Conservation (phyloP, 2,329 filamentous ascomycete species). For the Reticulascus tulasneorum region DNA sequence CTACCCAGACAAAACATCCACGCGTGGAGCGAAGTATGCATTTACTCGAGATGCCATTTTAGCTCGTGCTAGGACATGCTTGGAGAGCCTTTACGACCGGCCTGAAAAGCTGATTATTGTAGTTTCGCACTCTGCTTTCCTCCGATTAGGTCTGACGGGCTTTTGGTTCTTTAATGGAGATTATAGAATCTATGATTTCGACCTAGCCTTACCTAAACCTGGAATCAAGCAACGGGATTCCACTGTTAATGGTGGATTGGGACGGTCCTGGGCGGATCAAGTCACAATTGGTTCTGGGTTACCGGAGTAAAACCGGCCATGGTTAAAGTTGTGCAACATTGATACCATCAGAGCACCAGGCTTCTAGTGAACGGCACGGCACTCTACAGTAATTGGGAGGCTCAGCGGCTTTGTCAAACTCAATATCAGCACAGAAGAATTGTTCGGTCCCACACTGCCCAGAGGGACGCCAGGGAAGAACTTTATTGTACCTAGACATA, state of each 20-base stretch:
- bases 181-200: slow-evolving; percentile 60
- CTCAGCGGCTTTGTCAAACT: no score
- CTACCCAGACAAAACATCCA: slow-evolving; percentile 59
- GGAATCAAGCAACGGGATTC: slow-evolving; percentile 40
- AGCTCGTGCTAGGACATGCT: slow-evolving; percentile 46
- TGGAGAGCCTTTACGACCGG: slow-evolving; percentile 46
- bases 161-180: slow-evolving; percentile 59
- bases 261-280: slow-evolving; percentile 27
- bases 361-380: no score
- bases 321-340: no score
- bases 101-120: slow-evolving; percentile 61
- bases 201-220: slow-evolving; percentile 27
- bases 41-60: slow-evolving; percentile 51
- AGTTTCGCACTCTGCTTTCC: slow-evolving; percentile 61
- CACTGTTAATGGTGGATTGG: slow-evolving; percentile 30
- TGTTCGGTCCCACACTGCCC: no score
- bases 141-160: slow-evolving; percentile 53
- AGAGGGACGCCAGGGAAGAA: no score
- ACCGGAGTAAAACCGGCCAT: no score
- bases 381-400: no score
- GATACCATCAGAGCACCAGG: no score
- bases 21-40: slow-evolving; percentile 42
- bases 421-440: no score
- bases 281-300: slow-evolving; percentile 35
- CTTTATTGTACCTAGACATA: no score